Conservation (phyloP, 495 filamentous ascomycete species). For the Penicillium samsonianum region DNA sequence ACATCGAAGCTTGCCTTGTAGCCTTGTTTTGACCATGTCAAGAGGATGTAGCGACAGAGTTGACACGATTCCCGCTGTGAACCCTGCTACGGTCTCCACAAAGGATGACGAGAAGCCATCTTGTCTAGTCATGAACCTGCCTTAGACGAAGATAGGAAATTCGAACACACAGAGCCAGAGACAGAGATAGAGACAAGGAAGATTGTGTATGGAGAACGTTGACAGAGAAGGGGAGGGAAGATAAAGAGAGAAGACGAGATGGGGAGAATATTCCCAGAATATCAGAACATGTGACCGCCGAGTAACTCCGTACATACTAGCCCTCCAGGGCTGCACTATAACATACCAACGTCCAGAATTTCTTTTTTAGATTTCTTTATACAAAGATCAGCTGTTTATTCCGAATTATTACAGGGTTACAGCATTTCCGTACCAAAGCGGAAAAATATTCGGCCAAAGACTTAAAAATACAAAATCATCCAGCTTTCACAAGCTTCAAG, state of each 20-base stretch:
- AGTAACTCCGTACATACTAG: too few species aligned
- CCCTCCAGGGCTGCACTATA: neutral
- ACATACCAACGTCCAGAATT: neutral
- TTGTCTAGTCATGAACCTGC: slow-evolving; percentile 48
- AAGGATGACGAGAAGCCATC: slow-evolving; percentile 68
- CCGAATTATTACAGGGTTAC: neutral
- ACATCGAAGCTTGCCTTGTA: slow-evolving; percentile 65
- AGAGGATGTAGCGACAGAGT: slow-evolving; percentile 74
- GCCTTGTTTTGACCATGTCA: slow-evolving; percentile 92
- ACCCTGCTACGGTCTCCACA: slow-evolving; percentile 87
- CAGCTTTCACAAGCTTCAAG: neutral
- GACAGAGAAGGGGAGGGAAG: neutral
- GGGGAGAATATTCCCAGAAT: neutral
- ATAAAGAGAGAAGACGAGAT: neutral
- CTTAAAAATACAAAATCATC: slow-evolving; percentile 5
- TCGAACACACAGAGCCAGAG: neutral
- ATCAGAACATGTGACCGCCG: neutral
- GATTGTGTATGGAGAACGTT: neutral
- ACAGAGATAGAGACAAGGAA: neutral
- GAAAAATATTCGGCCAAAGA: slow-evolving; percentile 1
- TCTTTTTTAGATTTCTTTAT: neutral
- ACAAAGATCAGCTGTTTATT: neutral
- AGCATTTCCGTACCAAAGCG: neutral
- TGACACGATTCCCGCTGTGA: slow-evolving; percentile 81
- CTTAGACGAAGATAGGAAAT: neutral